A percentile compares a stretch with the other conserved stretches of the same genome.
These are phyloP conservation scores for Cetraspora pellucida DNA, from an alignment of 192 early-diverging fungal species.

Conservation along the genomic window DNA sequence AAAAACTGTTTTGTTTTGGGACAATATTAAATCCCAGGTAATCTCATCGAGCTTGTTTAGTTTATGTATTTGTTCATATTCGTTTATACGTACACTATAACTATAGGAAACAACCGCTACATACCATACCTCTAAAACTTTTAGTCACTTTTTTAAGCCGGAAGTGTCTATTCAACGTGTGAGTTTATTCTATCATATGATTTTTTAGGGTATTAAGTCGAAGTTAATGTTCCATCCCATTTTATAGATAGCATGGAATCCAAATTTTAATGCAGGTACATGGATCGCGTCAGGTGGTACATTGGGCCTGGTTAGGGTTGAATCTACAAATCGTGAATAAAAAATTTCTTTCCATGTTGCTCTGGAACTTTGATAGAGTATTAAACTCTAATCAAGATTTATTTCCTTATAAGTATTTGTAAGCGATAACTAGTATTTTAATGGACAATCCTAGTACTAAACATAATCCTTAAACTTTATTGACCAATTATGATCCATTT, in stretches of 20 bases:
- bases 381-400: no score
- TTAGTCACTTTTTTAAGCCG: constrained; percentile 14
- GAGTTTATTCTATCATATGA: background rate
- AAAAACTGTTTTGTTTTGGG: background rate
- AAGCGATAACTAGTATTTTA: no score
- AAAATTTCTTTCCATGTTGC: background rate
- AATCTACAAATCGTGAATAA: constrained; percentile 25
- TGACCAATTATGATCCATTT: no score
- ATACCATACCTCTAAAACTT: background rate
- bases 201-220: background rate
- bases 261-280: constrained; percentile 18
- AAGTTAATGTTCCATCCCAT: background rate
- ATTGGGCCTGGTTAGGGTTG: constrained; percentile 39
- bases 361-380: no score
- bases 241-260: constrained; percentile 41
- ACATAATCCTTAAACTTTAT: no score
- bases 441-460: no score
- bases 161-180: constrained; percentile 31
- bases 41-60: background rate
- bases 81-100: background rate
- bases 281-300: constrained; percentile 44
- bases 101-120: constrained; percentile 13
- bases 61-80: background rate
- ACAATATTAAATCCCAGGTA: constrained; percentile 33
- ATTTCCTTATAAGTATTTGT: no score